Evolutionary conservation across 2,329 filamentous ascomycete genomes (phyloP).

Genomic region (Penicillium griseofulvum): DNA sequence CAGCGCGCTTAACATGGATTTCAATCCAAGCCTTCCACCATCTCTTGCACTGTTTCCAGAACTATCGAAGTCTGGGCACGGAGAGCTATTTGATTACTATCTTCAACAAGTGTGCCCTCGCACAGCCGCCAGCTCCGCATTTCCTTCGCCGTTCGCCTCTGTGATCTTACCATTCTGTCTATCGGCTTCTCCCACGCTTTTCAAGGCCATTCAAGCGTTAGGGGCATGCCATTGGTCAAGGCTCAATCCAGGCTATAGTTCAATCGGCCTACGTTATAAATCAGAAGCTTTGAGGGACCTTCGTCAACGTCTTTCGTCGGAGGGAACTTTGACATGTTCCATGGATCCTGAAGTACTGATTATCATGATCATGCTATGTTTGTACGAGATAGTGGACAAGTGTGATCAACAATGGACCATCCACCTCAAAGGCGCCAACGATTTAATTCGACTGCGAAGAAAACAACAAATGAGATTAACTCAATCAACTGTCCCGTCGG

Average conservation of each 20-base stretch:
- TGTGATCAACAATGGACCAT: constrained; percentile 49
- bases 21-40: constrained; percentile 10
- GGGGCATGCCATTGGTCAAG: constrained; percentile 41
- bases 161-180: constrained; percentile 41
- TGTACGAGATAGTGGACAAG: constrained; percentile 47
- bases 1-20: background rate
- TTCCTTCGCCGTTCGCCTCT: constrained; percentile 40
- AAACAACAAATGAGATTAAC: constrained; percentile 19
- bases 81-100: constrained; percentile 41
- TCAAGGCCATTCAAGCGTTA: constrained; percentile 40
- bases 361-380: constrained; percentile 49
- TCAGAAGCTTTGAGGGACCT: constrained; percentile 39
- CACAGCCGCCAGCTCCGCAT: constrained; percentile 37
- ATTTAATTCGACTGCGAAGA: constrained; percentile 45
- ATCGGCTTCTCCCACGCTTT: constrained; percentile 38
- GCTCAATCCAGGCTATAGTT: constrained; percentile 28
- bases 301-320: constrained; percentile 31
- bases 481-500: constrained; percentile 11
- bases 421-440: constrained; percentile 49
- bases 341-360: constrained; percentile 38
- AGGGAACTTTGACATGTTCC: constrained; percentile 28
- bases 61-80: constrained; percentile 28
- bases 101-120: constrained; percentile 42
- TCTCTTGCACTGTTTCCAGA: constrained; percentile 31
- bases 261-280: constrained; percentile 39